Conservation (phyloP, 2,329 filamentous ascomycete species). For the Chaetomium sp. region DNA sequence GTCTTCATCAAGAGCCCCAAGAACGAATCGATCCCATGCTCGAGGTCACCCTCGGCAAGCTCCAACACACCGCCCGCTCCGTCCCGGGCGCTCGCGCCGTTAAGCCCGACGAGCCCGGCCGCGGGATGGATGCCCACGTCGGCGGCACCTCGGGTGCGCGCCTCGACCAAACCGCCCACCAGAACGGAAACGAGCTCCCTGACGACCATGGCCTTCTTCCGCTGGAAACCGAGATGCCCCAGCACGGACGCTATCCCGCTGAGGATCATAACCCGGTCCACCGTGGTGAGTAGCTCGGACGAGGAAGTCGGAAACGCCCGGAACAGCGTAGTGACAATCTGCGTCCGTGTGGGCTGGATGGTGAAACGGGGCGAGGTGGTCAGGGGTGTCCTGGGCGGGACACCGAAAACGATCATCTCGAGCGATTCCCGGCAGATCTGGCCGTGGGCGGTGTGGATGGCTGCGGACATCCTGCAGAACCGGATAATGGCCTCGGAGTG, state of each 20-base stretch:
- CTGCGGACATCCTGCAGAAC: constrained; percentile 69
- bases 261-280: constrained; percentile 76
- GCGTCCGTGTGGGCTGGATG: constrained; percentile 59
- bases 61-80: constrained; percentile 47
- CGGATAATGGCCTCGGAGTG: constrained; percentile 74
- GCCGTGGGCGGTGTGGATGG: constrained; percentile 67
- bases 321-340: constrained; percentile 67
- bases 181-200: constrained; percentile 82
- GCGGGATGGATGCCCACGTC: constrained; percentile 95
- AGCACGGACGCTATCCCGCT: constrained; percentile 88
- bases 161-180: constrained; percentile 83
- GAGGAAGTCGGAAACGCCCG: constrained; percentile 69
- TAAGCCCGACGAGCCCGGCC: constrained; percentile 76
- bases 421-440: constrained; percentile 62
- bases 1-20: constrained; percentile 62
- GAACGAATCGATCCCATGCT: constrained; percentile 66
- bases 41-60: constrained; percentile 65
- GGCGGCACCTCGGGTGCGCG: constrained; percentile 88
- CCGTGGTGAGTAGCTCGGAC: constrained; percentile 68
- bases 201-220: constrained; percentile 90
- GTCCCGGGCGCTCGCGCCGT: constrained; percentile 47
- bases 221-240: constrained; percentile 73
- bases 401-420: constrained; percentile 66
- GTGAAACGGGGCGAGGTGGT: constrained; percentile 59
- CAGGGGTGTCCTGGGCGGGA: constrained; percentile 52